Evolutionary conservation across 805 yeast genomes (phyloP).

Genomic region (Wickerhamomyces queroliae): DNA sequence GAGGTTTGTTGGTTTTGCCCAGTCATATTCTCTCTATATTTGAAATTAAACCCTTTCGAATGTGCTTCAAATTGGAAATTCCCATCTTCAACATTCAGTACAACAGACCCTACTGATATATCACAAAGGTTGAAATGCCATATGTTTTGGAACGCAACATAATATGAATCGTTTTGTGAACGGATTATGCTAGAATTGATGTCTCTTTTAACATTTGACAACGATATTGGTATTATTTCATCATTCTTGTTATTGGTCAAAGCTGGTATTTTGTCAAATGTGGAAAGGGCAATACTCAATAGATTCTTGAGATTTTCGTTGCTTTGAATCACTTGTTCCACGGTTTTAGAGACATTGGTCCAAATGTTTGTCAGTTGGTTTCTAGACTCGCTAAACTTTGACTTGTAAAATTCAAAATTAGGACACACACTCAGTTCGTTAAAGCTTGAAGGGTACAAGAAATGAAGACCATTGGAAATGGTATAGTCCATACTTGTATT

Average conservation of each 20-base stretch:
- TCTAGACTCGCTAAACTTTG: slow-evolving; percentile 56
- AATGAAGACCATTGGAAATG: slow-evolving; percentile 66
- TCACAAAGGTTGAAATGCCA: slow-evolving; percentile 80
- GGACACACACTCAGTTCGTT: slow-evolving; percentile 64
- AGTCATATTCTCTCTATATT: slow-evolving; percentile 31
- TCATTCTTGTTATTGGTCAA: slow-evolving; percentile 29
- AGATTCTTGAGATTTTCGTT: slow-evolving; percentile 39
- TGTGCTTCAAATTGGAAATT: slow-evolving; percentile 44
- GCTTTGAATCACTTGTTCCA: slow-evolving; percentile 34
- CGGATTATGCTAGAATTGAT: slow-evolving; percentile 36
- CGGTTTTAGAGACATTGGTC: slow-evolving; percentile 50
- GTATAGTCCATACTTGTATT: slow-evolving; percentile 67
- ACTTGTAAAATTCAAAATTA: slow-evolving; percentile 55
- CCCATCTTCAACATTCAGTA: slow-evolving; percentile 38
- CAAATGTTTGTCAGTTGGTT: slow-evolving; percentile 59
- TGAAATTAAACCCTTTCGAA: slow-evolving; percentile 62
- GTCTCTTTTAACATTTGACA: slow-evolving; percentile 33
- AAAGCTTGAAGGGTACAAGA: slow-evolving; percentile 62
- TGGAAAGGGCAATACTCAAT: slow-evolving; percentile 49
- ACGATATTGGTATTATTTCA: slow-evolving; percentile 36
- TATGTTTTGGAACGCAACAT: slow-evolving; percentile 59
- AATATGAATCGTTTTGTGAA: slow-evolving; percentile 53
- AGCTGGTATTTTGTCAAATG: slow-evolving; percentile 59
- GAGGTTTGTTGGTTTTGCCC: too few species aligned
- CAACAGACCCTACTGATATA: slow-evolving; percentile 42